Percentiles rank a stretch among this genome's conserved stretches.
These are phyloP conservation scores for Ceratorhiza oryzae-sativae DNA, from an alignment of 1,284 basidiomycete genomes.

Conservation along the genomic window DNA sequence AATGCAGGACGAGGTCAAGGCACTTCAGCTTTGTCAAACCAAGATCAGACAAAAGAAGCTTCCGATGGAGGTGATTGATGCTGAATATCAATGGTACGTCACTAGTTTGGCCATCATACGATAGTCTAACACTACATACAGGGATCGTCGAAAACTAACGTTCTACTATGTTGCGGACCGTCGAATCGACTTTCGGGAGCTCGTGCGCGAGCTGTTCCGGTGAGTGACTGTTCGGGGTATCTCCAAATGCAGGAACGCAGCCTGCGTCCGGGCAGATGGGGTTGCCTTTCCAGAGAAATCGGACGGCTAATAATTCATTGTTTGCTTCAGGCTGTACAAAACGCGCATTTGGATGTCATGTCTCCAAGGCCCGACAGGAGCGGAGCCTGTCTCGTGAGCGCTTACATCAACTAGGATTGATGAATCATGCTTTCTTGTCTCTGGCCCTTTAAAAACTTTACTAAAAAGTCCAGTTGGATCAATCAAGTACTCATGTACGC, in stretches of 20 bases:
- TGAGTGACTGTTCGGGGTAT: conserved; percentile 50
- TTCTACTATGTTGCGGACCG: conserved; percentile 98
- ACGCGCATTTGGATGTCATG: conserved; percentile 82
- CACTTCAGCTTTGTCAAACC: conserved; percentile 86
- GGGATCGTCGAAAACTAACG: conserved; percentile 96
- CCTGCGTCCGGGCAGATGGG: not conserved
- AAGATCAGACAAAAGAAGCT: conserved; percentile 92
- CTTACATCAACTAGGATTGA: not conserved
- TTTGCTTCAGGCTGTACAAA: conserved; percentile 67
- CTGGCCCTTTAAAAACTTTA: too few species aligned
- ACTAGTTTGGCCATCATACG: too few species aligned
- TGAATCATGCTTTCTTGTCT: not conserved
- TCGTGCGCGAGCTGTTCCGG: conserved; percentile 92
- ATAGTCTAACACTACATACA: conserved; percentile 51
- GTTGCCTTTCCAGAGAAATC: too few species aligned
- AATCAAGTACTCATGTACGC: not conserved
- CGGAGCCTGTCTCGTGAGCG: conserved; percentile 18
- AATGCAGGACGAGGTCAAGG: conserved; percentile 90
- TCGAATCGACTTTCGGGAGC: conserved; percentile 95
- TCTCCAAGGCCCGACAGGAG: conserved; percentile 44
- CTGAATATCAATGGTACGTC: conserved; percentile 92
- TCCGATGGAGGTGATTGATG: conserved; percentile 98
- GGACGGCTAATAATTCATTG: not conserved
- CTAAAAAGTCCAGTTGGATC: not conserved
- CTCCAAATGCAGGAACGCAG: not conserved